phyloP scores from a whole-genome alignment of 805 yeast genomes.

The Saccharomycopsis olivae region DNA sequence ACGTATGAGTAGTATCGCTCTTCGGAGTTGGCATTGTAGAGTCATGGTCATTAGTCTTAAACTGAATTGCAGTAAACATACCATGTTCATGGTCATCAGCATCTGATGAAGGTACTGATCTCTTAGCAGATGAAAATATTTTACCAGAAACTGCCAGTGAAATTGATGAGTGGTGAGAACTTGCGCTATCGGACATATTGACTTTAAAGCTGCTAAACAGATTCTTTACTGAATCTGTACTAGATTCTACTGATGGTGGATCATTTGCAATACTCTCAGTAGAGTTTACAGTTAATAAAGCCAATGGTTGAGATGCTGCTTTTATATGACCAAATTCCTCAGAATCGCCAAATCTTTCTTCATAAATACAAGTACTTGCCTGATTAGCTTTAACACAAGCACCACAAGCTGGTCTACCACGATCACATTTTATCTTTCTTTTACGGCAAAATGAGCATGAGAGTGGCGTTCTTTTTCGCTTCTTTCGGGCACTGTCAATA shows the following conservation, averaged over 20 bases:
- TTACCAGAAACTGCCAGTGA: no score
- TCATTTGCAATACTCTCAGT: background rate
- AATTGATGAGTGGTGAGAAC: background rate
- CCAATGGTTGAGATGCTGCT: constrained; percentile 11
- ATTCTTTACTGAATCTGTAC: background rate
- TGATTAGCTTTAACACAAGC: constrained; percentile 2
- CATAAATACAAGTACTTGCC: constrained; percentile 19
- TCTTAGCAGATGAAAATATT: no score
- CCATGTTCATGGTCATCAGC: background rate
- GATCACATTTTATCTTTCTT: constrained; percentile 26
- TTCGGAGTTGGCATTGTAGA: background rate
- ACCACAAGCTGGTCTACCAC: constrained; percentile 27
- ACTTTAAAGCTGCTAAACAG: background rate
- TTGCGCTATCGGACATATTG: background rate
- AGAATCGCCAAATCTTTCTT: constrained; percentile 2
- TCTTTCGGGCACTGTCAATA: no score
- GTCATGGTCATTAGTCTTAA: background rate
- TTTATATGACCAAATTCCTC: background rate
- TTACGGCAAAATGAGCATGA: constrained; percentile 27
- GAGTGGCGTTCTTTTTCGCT: constrained; percentile 20
- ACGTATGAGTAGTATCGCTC: background rate
- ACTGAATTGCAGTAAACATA: constrained; percentile 1
- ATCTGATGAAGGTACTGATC: background rate
- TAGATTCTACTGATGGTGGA: background rate
- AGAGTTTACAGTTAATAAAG: background rate